Base-by-base conservation (phyloP, 2,329 filamentous ascomycete genomes). In the Colletotrichum plurivorum region DNA sequence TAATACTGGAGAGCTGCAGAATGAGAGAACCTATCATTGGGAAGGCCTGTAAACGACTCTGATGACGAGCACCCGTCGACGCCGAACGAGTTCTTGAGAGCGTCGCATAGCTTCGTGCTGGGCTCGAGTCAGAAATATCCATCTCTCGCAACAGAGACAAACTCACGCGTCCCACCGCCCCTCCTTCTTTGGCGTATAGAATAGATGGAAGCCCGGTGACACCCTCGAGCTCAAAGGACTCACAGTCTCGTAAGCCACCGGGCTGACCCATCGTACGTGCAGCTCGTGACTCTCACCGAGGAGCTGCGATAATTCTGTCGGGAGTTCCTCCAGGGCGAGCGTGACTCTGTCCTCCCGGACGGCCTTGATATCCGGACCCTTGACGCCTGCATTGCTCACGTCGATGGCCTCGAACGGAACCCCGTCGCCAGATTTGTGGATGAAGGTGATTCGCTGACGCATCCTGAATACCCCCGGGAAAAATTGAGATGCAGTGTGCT, bases 261-360 rank as follows among this genome's bases (percentile, higher is more conserved):
- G 82, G 15, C 90, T 88, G n/a, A 88, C 86, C 93, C 94, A 97
- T 77, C 92, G 89, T 67, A 98, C 83, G 78, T 95, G 92, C 49
- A 98, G 82, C 78, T 94, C 90, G 74, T 92, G 88, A 71, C 88
- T 89, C 74, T 88, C 84, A 62, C 86, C 84, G 27, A 97, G 83
- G 15, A 92, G 80, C 27, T 85, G 79, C 68, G 85, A 86, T 16
- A 96, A 78, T 78, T 93, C 90, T 16, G 81, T 76, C 5, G 94
- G 92, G 48, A 98, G 86, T 82, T 97, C 94, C 56, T 90, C 85
- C 20, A 94, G 81, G 45, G 87, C 85, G 71, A 96, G 81, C 1
- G 94, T 97, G 73, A 95, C 80, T 69, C 92, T 89, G 77, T 96
- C 93, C 80, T 98, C 93, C 72, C 93, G 91, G 15, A 90, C 89